phyloP scores from a whole-genome alignment of 768 basidiomycete genomes.

The Mycena capillaripes region DNA sequence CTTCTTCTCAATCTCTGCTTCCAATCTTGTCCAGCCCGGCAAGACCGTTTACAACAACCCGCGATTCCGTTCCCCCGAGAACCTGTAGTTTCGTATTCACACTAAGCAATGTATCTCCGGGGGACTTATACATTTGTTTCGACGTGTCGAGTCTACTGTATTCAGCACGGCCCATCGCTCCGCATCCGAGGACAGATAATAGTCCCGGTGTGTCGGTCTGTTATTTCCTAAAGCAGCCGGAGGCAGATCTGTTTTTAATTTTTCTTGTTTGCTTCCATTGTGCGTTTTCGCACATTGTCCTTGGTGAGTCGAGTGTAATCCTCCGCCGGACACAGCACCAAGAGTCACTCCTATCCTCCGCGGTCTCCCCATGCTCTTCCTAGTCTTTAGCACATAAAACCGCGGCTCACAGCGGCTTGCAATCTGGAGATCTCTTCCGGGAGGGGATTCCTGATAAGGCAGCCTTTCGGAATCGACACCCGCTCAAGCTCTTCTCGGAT shows the following conservation, averaged over 20 bases:
- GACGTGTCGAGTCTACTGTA: no score
- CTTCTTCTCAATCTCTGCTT: slow-evolving; percentile 25
- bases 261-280: slow-evolving; percentile 31
- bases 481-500: slow-evolving; percentile 8
- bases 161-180: no score
- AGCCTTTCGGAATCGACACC: background rate
- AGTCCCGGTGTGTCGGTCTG: slow-evolving; percentile 23
- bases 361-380: slow-evolving; percentile 9
- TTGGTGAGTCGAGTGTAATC: background rate
- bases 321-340: slow-evolving; percentile 3
- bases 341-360: background rate
- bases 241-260: background rate
- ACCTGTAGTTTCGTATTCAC: no score
- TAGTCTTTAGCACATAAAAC: background rate
- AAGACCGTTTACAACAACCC: slow-evolving; percentile 89
- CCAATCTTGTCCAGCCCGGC: slow-evolving; percentile 69
- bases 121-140: no score
- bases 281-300: background rate
- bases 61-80: slow-evolving; percentile 62
- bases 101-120: no score
- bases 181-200: slow-evolving; percentile 23
- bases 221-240: slow-evolving; percentile 25
- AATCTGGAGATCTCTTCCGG: slow-evolving; percentile 14
- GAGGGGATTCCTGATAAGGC: slow-evolving; percentile 9
- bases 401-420: background rate